phyloP scores from a whole-genome alignment of 352 stramenopile species.

The Pythium coloratum region DNA sequence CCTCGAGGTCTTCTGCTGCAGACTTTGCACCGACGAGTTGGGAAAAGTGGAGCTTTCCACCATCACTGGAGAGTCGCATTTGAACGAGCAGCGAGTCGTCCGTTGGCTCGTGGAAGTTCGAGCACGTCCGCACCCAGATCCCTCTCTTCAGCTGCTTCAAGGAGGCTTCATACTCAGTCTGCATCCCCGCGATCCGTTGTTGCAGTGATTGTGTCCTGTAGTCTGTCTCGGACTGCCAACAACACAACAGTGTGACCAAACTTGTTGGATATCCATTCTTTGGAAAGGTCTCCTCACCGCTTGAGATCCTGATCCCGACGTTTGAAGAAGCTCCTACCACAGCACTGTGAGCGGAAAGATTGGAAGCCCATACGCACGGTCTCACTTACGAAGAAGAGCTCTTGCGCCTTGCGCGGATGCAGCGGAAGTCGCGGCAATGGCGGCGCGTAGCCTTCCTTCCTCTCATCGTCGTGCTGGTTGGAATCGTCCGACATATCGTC shows the following conservation, averaged over 20 bases:
- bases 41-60: conserved; percentile 7
- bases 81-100: conserved; percentile 9
- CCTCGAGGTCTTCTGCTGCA: background rate
- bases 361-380: background rate
- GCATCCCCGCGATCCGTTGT: conserved; percentile 12
- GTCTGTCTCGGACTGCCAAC: background rate
- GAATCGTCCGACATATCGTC: background rate
- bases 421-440: conserved; percentile 11
- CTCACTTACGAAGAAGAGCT: conserved; percentile 27
- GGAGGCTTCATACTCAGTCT: conserved; percentile 11
- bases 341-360: background rate
- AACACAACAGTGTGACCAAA: background rate
- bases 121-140: conserved; percentile 12
- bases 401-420: conserved; percentile 28
- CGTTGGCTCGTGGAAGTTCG: background rate
- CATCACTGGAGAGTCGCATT: conserved; percentile 18
- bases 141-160: conserved; percentile 20
- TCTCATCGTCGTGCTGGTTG: conserved; percentile 8
- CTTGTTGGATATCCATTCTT: background rate
- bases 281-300: background rate
- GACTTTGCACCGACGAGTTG: background rate
- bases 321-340: conserved; percentile 3
- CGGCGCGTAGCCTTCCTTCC: conserved; percentile 8
- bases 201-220: conserved; percentile 8
- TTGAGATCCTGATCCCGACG: background rate